These are phyloP conservation scores for Guadua angustifolia DNA, from an alignment of 176 grass and related monocot species.

Conservation along the genomic window DNA sequence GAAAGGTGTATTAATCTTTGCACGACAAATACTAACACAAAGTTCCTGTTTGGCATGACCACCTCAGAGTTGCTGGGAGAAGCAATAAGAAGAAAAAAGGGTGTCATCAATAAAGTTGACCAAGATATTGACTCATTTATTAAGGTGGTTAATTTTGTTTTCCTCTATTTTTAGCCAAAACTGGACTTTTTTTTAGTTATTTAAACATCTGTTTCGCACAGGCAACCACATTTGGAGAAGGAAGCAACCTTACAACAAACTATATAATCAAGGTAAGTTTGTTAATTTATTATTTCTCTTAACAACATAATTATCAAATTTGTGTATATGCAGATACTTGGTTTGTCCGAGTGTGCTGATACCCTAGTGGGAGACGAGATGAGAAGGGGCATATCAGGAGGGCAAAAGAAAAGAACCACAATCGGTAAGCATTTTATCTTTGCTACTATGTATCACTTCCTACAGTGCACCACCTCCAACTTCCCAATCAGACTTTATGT, in stretches of 20 bases:
- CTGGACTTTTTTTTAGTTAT: constrained; percentile 34
- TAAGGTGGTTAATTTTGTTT: constrained; percentile 51
- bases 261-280: constrained; percentile 79
- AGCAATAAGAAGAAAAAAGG: constrained; percentile 66
- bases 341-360: constrained; percentile 84
- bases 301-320: constrained; percentile 23
- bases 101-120: constrained; percentile 78
- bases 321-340: constrained; percentile 70
- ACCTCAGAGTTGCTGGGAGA: constrained; percentile 80
- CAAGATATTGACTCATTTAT: constrained; percentile 76
- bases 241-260: constrained; percentile 81
- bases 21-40: constrained; percentile 36
- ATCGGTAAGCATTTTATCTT: constrained; percentile 56
- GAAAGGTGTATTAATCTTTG: not conserved
- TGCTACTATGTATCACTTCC: constrained; percentile 15
- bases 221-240: constrained; percentile 81
- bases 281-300: constrained; percentile 30
- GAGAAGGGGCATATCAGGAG: constrained; percentile 96
- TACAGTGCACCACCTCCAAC: not conserved
- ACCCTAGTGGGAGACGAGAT: constrained; percentile 84
- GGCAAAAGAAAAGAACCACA: constrained; percentile 95
- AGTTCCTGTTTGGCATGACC: constrained; percentile 33
- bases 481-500: not conserved
- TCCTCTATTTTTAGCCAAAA: not conserved
- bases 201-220: constrained; percentile 36